phyloP scores from a whole-genome alignment of 768 basidiomycete species.

The Pulveroboletus frians region DNA sequence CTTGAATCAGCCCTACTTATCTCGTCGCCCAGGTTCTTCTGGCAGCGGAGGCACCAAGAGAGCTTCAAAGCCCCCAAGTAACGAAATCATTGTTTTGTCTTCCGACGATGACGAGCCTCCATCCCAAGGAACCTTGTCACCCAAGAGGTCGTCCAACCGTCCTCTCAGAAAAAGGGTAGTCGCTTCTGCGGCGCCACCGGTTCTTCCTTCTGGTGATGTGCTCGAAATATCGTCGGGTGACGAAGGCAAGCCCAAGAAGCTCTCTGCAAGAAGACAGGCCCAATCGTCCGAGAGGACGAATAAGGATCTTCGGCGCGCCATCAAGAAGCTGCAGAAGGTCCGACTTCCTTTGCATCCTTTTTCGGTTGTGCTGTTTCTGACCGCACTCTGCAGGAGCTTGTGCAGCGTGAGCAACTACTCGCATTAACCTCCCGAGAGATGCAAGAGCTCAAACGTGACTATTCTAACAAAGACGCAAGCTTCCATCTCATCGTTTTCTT shows the following conservation, averaged over 20 bases:
- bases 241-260: constrained; percentile 25
- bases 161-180: constrained; percentile 19
- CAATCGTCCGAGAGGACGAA: constrained; percentile 13
- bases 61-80: constrained; percentile 12
- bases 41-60: constrained; percentile 12
- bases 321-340: constrained; percentile 44
- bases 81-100: constrained; percentile 31
- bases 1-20: background rate
- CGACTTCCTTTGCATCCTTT: constrained; percentile 1
- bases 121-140: constrained; percentile 15
- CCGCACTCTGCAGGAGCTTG: constrained; percentile 17
- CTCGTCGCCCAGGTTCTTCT: constrained; percentile 8
- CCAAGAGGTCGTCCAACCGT: constrained; percentile 11
- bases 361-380: background rate
- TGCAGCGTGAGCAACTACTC: constrained; percentile 3
- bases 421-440: constrained; percentile 13
- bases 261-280: constrained; percentile 10
- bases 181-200: constrained; percentile 2
- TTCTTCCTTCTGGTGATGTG: constrained; percentile 31
- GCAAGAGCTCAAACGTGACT: constrained; percentile 19
- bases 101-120: constrained; percentile 28
- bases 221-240: constrained; percentile 60
- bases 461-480: constrained; percentile 7
- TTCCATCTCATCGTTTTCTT: background rate
- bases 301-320: constrained; percentile 34